phyloP scores from a whole-genome alignment of 805 yeast genomes.

The Barnettozyma vustinii region DNA sequence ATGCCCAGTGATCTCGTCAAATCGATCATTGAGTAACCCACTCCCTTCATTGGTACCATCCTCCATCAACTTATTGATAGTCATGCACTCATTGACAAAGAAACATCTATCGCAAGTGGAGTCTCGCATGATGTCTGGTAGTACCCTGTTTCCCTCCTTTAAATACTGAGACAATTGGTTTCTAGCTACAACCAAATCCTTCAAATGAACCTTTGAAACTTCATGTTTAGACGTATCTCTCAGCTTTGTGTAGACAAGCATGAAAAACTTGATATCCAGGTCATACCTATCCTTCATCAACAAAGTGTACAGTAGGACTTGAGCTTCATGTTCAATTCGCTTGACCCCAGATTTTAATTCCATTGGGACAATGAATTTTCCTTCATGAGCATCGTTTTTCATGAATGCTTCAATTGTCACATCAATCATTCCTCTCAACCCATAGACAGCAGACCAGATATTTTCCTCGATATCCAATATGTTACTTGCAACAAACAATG shows the following conservation, averaged over 20 bases:
- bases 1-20: constrained; percentile 46
- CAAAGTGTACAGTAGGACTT: constrained; percentile 75
- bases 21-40: constrained; percentile 46
- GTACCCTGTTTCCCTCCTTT: constrained; percentile 40
- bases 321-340: constrained; percentile 72
- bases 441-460: constrained; percentile 87
- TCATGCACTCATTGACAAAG: constrained; percentile 56
- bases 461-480: constrained; percentile 85
- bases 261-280: constrained; percentile 54
- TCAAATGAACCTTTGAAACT: constrained; percentile 49
- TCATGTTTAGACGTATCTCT: constrained; percentile 51
- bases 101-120: constrained; percentile 60
- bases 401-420: constrained; percentile 67
- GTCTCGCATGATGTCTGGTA: constrained; percentile 51
- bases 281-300: constrained; percentile 77
- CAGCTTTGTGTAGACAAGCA: constrained; percentile 69
- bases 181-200: constrained; percentile 64
- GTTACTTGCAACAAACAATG: constrained; percentile 49
- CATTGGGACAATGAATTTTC: constrained; percentile 63
- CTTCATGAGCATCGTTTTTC: constrained; percentile 28
- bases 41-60: constrained; percentile 49
- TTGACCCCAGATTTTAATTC: constrained; percentile 86
- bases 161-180: constrained; percentile 61
- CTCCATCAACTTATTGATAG: constrained; percentile 53
- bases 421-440: constrained; percentile 85